Evolutionary conservation across 1,139 yeast genomes (phyloP), one percentile per base, ranked within the genome.

Genomic region (Spencermartinsiella ligniputridi): DNA sequence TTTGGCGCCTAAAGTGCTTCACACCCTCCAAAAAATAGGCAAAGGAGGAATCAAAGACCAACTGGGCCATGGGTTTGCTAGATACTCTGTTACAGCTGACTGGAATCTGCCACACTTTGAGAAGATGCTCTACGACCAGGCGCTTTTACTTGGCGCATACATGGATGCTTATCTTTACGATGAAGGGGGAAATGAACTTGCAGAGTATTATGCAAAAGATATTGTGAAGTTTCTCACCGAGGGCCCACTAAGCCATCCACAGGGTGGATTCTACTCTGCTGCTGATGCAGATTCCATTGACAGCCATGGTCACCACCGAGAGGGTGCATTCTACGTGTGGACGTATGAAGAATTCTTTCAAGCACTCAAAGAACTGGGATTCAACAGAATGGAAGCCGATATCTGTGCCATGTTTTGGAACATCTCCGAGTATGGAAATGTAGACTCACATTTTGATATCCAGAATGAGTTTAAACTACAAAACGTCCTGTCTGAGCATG

Each of bases 81-180:
- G 69, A 25, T 68, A 66, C 49, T 64, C 70, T 0, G 66, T 66
- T n/a, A 64, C 70, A 4, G 62, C 58, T 5, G 71, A 68, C 46
- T 68, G 72, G 72, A 61, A 60, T 34, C 49, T 68, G 39, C 72
- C 72, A 3, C 68, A 66, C 41, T 67, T 68, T 51, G 70, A 67
- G 40, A 68, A 68, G 49, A 63, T 66, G 61, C 59, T 68, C 21
- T 60, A 61, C 41, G 71, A 67, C 37, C 72, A 68, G 46, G 67
- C 69, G 0, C 49, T 62, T 32, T 44, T 68, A 37, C 54, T 68
- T 25, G 45, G 54, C 37, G 70, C 70, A 1, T 64, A 58, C 42
- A 49, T 59, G 3, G 66, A 63, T 44, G 63, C 40, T 15, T 37
- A 37, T 16, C 5, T 37, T n/a, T 37, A 13, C 24, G 37, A 39